Evolutionary conservation across 768 basidiomycete genomes (phyloP).

Genomic region (Kwoniella sp.): DNA sequence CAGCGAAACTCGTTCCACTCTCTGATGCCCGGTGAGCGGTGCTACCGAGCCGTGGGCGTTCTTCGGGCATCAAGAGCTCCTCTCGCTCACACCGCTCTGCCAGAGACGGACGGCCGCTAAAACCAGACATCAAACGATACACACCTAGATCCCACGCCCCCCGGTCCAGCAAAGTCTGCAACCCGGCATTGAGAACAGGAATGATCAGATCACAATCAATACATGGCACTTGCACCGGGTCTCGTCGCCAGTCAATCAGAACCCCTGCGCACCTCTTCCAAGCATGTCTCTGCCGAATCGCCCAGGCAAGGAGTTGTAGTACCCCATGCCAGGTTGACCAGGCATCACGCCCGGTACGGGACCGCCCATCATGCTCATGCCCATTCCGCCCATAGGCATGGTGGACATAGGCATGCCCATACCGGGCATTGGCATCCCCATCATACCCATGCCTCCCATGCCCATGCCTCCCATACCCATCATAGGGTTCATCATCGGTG

Average conservation of each 20-base stretch:
- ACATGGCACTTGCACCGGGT: neutral
- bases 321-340: slow-evolving; percentile 43
- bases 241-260: slow-evolving; percentile 8
- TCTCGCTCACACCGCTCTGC: too few relatives aligned
- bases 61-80: too few relatives aligned
- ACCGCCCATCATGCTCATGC: slow-evolving; percentile 29
- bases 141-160: slow-evolving; percentile 38
- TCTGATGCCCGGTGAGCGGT: too few relatives aligned
- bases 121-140: too few relatives aligned
- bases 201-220: slow-evolving; percentile 7
- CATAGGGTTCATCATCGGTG: slow-evolving; percentile 15
- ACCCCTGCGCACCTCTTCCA: slow-evolving; percentile 36
- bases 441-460: slow-evolving; percentile 15
- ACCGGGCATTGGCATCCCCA: slow-evolving; percentile 30
- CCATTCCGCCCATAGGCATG: slow-evolving; percentile 19
- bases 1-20: too few relatives aligned
- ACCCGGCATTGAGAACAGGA: neutral
- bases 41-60: too few relatives aligned
- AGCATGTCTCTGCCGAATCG: slow-evolving; percentile 44
- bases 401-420: slow-evolving; percentile 16
- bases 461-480: slow-evolving; percentile 23
- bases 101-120: too few relatives aligned
- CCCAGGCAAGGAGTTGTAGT: slow-evolving; percentile 38
- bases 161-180: slow-evolving; percentile 47
- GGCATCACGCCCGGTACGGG: slow-evolving; percentile 41